Percentiles rank a stretch among this genome's conserved stretches.
These are phyloP conservation scores for Stygiomarasmius scandens DNA, from an alignment of 1,284 basidiomycete species.

Conservation along the genomic window DNA sequence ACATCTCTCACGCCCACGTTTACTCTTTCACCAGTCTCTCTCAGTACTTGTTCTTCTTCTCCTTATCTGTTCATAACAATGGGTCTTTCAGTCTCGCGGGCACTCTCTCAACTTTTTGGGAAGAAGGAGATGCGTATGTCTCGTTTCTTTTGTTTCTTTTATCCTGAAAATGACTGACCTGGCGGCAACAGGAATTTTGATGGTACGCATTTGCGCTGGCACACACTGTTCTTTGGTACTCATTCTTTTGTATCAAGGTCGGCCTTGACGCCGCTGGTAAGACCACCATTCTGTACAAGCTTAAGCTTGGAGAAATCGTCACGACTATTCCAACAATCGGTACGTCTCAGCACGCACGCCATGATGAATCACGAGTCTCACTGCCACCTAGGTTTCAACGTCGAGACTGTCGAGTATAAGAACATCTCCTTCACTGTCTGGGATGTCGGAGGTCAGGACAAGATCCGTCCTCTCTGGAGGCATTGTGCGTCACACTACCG, in stretches of 20 bases:
- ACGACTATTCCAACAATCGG: constrained; percentile 99
- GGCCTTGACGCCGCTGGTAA: constrained; percentile 98
- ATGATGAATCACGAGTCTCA: background rate
- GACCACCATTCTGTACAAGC: constrained; percentile 98
- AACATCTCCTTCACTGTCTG: constrained; percentile 99
- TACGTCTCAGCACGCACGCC: constrained; percentile 43
- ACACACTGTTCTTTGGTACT: constrained; percentile 16
- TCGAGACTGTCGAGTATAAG: constrained; percentile 99
- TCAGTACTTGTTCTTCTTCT: constrained; percentile 36
- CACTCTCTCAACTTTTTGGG: constrained; percentile 90
- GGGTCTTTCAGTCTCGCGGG: constrained; percentile 85
- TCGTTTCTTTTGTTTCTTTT: constrained; percentile 29
- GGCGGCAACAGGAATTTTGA: constrained; percentile 64
- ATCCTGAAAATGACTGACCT: constrained; percentile 46
- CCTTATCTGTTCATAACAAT: constrained; percentile 50
- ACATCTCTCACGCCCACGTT: constrained; percentile 39
- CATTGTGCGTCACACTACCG: constrained; percentile 73
- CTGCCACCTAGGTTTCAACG: constrained; percentile 83
- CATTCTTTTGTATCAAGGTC: constrained; percentile 52
- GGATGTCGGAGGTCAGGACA: constrained; percentile 99
- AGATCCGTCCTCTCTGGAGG: constrained; percentile 99
- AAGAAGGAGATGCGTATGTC: constrained; percentile 99
- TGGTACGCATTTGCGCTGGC: constrained; percentile 47
- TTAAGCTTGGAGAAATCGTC: constrained; percentile 98
- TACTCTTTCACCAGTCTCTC: constrained; percentile 30